These are phyloP conservation scores for Bipolaris victoriae DNA, from an alignment of 2,329 filamentous ascomycete genomes.

Conservation along the genomic window DNA sequence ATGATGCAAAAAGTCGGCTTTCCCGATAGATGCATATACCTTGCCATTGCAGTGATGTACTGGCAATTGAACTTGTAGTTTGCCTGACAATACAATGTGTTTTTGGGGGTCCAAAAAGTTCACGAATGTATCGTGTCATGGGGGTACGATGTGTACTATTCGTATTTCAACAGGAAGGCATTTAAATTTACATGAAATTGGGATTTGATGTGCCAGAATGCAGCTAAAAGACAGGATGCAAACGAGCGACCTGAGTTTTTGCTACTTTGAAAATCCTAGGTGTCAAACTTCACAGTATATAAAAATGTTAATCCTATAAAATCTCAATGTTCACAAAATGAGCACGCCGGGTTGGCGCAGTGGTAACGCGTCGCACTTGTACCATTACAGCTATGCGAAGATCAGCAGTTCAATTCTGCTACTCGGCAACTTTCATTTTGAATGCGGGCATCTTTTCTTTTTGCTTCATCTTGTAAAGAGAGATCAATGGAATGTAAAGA, in stretches of 20 bases:
- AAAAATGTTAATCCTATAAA: background rate
- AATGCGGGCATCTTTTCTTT: too few relatives aligned
- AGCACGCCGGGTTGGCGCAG: slow-evolving; percentile 12
- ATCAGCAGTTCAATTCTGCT: slow-evolving; percentile 20
- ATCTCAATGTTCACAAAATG: background rate
- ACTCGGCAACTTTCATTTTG: background rate
- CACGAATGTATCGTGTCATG: too few relatives aligned
- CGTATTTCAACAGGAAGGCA: too few relatives aligned
- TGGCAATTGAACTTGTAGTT: background rate
- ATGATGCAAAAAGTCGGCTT: background rate
- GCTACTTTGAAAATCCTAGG: too few relatives aligned
- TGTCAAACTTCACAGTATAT: background rate
- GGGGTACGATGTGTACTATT: too few relatives aligned
- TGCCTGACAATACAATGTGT: background rate
- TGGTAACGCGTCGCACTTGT: slow-evolving; percentile 27
- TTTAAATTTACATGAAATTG: too few relatives aligned
- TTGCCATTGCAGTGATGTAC: background rate
- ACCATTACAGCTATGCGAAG: slow-evolving; percentile 14
- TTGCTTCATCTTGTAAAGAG: too few relatives aligned
- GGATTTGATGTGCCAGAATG: too few relatives aligned
- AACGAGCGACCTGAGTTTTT: too few relatives aligned
- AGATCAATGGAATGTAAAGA: too few relatives aligned
- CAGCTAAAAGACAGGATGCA: too few relatives aligned
- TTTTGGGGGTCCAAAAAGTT: background rate
- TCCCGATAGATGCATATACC: background rate